Base-by-base conservation (phyloP, 371 early-diverging fungal species). In the Apophysomyces trapeziformis region DNA sequence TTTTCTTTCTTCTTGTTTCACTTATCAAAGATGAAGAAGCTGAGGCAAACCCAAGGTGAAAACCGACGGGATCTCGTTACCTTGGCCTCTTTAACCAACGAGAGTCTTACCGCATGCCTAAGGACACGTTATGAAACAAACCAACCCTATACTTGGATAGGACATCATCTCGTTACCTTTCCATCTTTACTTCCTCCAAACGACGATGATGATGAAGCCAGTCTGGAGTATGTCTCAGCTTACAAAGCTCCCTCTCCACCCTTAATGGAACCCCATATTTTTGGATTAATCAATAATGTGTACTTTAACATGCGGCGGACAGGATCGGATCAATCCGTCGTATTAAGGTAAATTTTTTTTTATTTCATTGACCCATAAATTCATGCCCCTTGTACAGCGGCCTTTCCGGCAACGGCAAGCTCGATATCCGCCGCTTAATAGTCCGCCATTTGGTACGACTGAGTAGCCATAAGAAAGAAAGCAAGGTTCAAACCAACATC, bases 381-480 rank as follows among this genome's bases (percentile, higher is more conserved):
- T 71, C 39, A 44, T 61, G 16, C 47, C 37, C 14, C 63, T 60
- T 58, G 39, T 45, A 47, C 79, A 93, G 92, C 73, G 96, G 96
- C 37, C 92, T 93, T 67, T 83, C 91, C 11, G 95, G 91, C 39
- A 85, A 90, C 50, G 96, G 96, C 61, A 96, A 95, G 78, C 86
- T 92, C 5, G 91, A 91, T 69, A 80, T 86, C 41, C 79, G 83
- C 32, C 80, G 82, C 43, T 75, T 89, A 67, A 79, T 89, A 36
- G 71, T 88, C 60, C 85, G 89, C 45, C 86, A 89, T 68, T 82
- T 93, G 41, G 85, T 87, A 58, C 89, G 86, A 61, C 78, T 93
- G 39, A 82, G 87, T 73, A 88, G 89, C 68, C 83, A 90, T 43
- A 89, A 90, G 67, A 94, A 93, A 69, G 93, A 93, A 71, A 84